Evolutionary conservation across 345 rosid species (phyloP).

Genomic region (Physaria fendleri): DNA sequence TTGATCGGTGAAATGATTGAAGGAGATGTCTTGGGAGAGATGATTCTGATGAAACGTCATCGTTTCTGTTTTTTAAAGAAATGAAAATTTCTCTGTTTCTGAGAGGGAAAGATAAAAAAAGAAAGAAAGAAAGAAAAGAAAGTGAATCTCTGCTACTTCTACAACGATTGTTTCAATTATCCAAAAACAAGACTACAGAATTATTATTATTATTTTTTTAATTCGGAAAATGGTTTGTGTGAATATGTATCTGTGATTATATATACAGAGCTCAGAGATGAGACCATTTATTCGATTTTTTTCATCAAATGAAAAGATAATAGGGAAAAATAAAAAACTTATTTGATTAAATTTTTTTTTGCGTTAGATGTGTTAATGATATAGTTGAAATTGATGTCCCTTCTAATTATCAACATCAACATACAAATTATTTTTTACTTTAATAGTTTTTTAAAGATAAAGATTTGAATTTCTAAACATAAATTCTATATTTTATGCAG

Average conservation of each 20-base stretch:
- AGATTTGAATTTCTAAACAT: no score
- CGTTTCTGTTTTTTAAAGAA: not conserved
- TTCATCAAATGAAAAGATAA: no score
- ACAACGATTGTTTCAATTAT: slow-evolving; percentile 25
- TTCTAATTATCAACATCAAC: not conserved
- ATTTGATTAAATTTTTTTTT: no score
- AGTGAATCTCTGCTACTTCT: slow-evolving; percentile 26
- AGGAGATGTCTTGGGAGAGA: slow-evolving; percentile 63
- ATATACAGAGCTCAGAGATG: slow-evolving; percentile 31
- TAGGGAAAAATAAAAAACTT: no score
- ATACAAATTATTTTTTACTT: not conserved
- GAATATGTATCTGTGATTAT: not conserved
- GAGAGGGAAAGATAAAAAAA: slow-evolving; percentile 30
- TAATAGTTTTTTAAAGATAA: no score
- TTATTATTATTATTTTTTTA: not conserved
- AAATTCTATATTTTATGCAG: no score
- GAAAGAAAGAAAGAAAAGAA: not conserved
- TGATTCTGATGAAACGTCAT: slow-evolving; percentile 88
- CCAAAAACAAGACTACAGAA: not conserved
- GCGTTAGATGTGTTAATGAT: no score
- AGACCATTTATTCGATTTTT: slow-evolving; percentile 26
- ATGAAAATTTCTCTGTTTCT: slow-evolving; percentile 7
- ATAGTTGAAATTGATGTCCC: not conserved
- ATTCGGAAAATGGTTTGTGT: not conserved
- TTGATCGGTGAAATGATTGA: slow-evolving; percentile 68